These are phyloP conservation scores for Colletotrichum sojae DNA, from an alignment of 2,329 filamentous ascomycete species.

Conservation along the genomic window DNA sequence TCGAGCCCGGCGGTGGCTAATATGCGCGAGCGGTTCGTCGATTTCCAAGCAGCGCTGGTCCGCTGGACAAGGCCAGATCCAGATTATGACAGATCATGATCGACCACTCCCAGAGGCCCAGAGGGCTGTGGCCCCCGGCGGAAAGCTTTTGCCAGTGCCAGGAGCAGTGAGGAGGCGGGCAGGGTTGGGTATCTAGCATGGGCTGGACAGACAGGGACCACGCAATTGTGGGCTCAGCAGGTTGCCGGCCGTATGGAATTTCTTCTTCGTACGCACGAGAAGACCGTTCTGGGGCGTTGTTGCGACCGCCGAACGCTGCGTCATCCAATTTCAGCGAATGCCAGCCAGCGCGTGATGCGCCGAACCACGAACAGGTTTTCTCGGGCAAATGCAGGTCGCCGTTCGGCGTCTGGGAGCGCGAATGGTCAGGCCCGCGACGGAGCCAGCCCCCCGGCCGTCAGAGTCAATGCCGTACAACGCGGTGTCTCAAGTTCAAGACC, in stretches of 20 bases:
- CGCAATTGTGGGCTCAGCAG: conserved; percentile 26
- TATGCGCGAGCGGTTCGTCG: background rate
- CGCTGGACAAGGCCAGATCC: conserved; percentile 26
- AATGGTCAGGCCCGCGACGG: conserved; percentile 26
- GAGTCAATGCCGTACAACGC: conserved; percentile 32
- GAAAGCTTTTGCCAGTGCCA: conserved; percentile 28
- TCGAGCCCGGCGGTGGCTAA: no score
- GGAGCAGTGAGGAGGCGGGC: conserved; percentile 14
- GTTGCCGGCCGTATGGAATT: conserved; percentile 37
- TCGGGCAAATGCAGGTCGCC: conserved; percentile 20
- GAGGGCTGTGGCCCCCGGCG: conserved; percentile 18
- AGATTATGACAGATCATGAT: conserved; percentile 43
- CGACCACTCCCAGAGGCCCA: conserved; percentile 17
- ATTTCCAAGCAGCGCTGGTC: conserved; percentile 12
- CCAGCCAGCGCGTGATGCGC: conserved; percentile 6
- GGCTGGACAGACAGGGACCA: conserved; percentile 29
- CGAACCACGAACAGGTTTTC: background rate
- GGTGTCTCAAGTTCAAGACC: conserved; percentile 27
- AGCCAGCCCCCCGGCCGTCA: conserved; percentile 26
- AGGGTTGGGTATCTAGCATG: conserved; percentile 15
- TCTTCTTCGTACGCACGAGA: conserved; percentile 28
- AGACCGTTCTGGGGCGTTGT: conserved; percentile 8
- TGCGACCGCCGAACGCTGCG: conserved; percentile 25
- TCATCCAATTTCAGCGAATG: conserved; percentile 14
- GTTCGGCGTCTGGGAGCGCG: conserved; percentile 16